A percentile compares a stretch with the other conserved stretches of the same genome.
These are phyloP conservation scores for Fonticula alba DNA, from an alignment of 78 protist species.

Conservation along the genomic window DNA sequence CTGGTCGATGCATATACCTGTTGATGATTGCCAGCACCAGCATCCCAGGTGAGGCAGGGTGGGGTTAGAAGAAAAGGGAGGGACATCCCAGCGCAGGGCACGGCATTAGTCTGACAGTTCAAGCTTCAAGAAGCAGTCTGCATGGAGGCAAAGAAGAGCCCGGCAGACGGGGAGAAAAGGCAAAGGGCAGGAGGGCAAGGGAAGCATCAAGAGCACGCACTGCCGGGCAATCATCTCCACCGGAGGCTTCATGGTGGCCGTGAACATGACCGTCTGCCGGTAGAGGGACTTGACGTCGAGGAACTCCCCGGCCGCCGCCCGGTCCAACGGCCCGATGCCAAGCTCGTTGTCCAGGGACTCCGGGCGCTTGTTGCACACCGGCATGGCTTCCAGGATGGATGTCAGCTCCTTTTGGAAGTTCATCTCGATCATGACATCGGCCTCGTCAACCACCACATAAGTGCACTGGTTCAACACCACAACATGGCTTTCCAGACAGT, in stretches of 20 bases:
- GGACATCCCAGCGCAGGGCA: no score
- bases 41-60: no score
- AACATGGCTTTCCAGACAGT: conserved; percentile 48
- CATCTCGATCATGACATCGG: conserved; percentile 69
- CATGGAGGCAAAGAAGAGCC: no score
- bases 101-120: no score
- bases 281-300: background rate
- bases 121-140: no score
- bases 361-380: conserved; percentile 11
- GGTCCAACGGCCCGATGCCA: background rate
- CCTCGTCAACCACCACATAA: conserved; percentile 92
- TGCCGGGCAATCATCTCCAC: conserved; percentile 57
- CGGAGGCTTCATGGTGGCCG: conserved; percentile 74
- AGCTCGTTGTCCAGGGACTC: conserved; percentile 29
- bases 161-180: no score
- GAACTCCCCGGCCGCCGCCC: no score
- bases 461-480: conserved; percentile 64
- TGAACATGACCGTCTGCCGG: conserved; percentile 58
- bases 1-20: background rate
- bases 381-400: conserved; percentile 44
- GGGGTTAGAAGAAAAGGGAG: no score
- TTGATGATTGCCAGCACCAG: no score
- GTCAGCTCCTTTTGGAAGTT: conserved; percentile 57
- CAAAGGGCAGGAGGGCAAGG: no score
- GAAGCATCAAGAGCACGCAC: no score